Evolutionary conservation across 352 stramenopile species (phyloP).

Genomic region (Globisporangium irregulare): DNA sequence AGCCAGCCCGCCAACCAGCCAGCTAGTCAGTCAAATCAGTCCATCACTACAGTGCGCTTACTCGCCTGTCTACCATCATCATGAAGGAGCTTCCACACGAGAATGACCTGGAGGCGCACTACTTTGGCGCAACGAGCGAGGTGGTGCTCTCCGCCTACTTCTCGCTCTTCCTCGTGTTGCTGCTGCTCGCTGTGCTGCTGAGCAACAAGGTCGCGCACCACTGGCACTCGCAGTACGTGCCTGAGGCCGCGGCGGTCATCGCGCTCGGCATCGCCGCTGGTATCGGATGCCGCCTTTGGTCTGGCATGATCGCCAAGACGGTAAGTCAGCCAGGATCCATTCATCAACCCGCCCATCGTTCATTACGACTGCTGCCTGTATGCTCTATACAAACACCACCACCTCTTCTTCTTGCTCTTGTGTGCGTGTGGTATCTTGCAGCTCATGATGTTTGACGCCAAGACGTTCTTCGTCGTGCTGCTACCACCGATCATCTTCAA

Average conservation of each 20-base stretch:
- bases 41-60: background rate
- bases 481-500: constrained; percentile 95
- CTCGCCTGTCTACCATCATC: background rate
- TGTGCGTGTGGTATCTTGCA: constrained; percentile 15
- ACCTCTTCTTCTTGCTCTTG: background rate
- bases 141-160: constrained; percentile 74
- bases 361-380: too few species aligned
- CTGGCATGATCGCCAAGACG: constrained; percentile 42
- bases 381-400: background rate
- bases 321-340: constrained; percentile 12
- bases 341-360: background rate
- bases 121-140: constrained; percentile 33
- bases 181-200: constrained; percentile 70
- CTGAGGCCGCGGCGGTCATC: constrained; percentile 55
- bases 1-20: background rate
- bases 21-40: background rate
- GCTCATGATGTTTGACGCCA: constrained; percentile 86
- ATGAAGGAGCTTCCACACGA: constrained; percentile 27
- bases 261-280: constrained; percentile 49
- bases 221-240: constrained; percentile 68
- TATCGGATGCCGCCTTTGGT: constrained; percentile 53
- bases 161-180: constrained; percentile 58
- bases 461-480: constrained; percentile 92
- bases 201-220: constrained; percentile 78
- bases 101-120: constrained; percentile 24